These are phyloP conservation scores for Leccinum pseudoinsigne DNA, from an alignment of 1,284 basidiomycete genomes.

Conservation along the genomic window DNA sequence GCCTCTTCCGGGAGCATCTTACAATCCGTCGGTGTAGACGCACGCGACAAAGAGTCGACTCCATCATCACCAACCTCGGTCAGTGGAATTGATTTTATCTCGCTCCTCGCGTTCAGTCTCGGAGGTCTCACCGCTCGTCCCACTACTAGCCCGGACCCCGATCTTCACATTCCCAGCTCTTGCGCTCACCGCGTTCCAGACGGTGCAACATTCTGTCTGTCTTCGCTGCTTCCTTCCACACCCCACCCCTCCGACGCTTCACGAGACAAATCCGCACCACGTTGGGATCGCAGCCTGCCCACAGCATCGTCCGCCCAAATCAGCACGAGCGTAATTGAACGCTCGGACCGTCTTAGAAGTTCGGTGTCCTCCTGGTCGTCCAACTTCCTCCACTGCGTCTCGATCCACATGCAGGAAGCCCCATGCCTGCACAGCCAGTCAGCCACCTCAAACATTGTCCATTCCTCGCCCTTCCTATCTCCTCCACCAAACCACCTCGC, in stretches of 20 bases:
- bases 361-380: conserved; percentile 9
- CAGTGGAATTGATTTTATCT: not conserved
- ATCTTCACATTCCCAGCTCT: conserved; percentile 16
- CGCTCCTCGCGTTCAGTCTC: too few relatives aligned
- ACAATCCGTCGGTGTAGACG: too few relatives aligned
- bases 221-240: conserved; percentile 2
- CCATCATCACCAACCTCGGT: too few relatives aligned
- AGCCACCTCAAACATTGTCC: conserved; percentile 18
- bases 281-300: conserved; percentile 19
- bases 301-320: not conserved
- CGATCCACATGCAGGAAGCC: conserved; percentile 12
- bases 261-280: conserved; percentile 14
- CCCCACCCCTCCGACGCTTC: conserved; percentile 8
- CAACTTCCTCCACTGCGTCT: not conserved
- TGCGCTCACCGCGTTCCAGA: conserved; percentile 21
- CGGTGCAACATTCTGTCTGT: not conserved
- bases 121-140: conserved; percentile 17
- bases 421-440: conserved; percentile 11
- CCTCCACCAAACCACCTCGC: conserved; percentile 18
- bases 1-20: too few relatives aligned
- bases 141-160: conserved; percentile 15
- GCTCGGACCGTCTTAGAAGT: conserved; percentile 28
- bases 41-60: too few relatives aligned
- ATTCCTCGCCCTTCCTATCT: conserved; percentile 31
- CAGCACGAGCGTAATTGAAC: conserved; percentile 20